Evolutionary conservation across 2,329 filamentous ascomycete species (phyloP).

Genomic region (Pseudocercospora fijiensis): DNA sequence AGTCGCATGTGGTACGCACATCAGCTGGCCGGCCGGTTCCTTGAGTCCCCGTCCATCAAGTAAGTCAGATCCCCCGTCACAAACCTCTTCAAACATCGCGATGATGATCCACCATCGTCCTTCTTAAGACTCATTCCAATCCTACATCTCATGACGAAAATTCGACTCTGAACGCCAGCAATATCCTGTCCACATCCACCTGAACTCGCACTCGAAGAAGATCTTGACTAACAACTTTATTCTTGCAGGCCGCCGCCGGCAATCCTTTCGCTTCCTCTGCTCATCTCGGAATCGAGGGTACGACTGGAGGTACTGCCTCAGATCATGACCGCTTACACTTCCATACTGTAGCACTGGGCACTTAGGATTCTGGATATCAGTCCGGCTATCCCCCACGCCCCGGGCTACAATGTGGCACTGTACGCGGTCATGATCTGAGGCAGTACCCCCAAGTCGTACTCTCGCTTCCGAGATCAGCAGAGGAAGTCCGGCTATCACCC

Average conservation of each 20-base stretch:
- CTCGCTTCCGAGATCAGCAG: not conserved
- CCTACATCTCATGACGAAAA: not conserved
- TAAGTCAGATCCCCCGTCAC: not conserved
- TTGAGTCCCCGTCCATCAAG: not conserved
- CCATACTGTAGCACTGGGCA: too few relatives aligned
- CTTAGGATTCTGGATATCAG: too few relatives aligned
- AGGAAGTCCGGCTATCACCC: not conserved
- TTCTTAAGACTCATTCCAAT: not conserved
- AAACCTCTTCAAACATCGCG: not conserved
- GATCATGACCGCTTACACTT: not conserved
- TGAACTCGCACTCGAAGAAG: not conserved
- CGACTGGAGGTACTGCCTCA: not conserved
- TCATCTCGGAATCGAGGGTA: not conserved
- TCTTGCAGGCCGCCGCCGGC: not conserved
- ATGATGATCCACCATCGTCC: not conserved
- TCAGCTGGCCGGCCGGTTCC: not conserved
- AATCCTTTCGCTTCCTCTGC: too few relatives aligned
- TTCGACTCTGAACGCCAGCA: not conserved
- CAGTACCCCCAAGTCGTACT: not conserved
- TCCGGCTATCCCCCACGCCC: too few relatives aligned
- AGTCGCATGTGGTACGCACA: too few relatives aligned
- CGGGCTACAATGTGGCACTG: too few relatives aligned
- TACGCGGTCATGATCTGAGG: not conserved
- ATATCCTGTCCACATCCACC: not conserved
- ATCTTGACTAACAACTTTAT: not conserved